Percentiles rank a stretch among this genome's conserved stretches.
Evolutionary conservation across 176 grass and related monocot species (phyloP).

Genomic region (Metroxylon sagu): DNA sequence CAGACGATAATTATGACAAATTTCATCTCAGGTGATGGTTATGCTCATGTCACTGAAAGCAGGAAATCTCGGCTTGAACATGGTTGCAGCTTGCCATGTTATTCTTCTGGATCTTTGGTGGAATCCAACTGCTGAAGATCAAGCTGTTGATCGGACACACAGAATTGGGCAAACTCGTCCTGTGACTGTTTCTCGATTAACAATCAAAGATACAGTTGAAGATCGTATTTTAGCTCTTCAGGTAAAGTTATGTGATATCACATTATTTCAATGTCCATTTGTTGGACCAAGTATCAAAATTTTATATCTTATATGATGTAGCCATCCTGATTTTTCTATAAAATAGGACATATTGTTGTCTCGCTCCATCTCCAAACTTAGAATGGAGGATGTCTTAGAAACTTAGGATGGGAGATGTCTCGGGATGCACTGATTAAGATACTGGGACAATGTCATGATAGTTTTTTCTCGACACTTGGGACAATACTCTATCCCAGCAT

Average conservation of each 20-base stretch:
- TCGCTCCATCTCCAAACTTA: no score
- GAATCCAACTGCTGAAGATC: constrained; percentile 86
- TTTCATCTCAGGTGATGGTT: constrained; percentile 50
- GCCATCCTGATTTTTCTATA: background rate
- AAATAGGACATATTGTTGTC: no score
- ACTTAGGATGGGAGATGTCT: no score
- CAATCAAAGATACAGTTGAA: constrained; percentile 75
- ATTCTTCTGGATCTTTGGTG: constrained; percentile 98
- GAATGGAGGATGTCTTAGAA: no score
- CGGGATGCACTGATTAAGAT: no score
- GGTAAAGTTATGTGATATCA: constrained; percentile 24
- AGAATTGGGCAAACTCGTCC: constrained; percentile 79
- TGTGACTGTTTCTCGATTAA: constrained; percentile 73
- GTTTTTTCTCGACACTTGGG: no score
- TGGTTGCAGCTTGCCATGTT: constrained; percentile 88
- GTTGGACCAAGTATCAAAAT: background rate
- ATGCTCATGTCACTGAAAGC: constrained; percentile 97
- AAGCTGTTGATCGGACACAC: constrained; percentile 82
- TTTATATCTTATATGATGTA: background rate
- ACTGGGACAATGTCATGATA: no score
- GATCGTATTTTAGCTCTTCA: constrained; percentile 89
- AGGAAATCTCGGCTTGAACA: constrained; percentile 82
- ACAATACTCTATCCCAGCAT: no score
- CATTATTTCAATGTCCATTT: background rate
- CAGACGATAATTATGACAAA: background rate